phyloP scores from a whole-genome alignment of 208 protist species.

The Crithidia mellificae region DNA sequence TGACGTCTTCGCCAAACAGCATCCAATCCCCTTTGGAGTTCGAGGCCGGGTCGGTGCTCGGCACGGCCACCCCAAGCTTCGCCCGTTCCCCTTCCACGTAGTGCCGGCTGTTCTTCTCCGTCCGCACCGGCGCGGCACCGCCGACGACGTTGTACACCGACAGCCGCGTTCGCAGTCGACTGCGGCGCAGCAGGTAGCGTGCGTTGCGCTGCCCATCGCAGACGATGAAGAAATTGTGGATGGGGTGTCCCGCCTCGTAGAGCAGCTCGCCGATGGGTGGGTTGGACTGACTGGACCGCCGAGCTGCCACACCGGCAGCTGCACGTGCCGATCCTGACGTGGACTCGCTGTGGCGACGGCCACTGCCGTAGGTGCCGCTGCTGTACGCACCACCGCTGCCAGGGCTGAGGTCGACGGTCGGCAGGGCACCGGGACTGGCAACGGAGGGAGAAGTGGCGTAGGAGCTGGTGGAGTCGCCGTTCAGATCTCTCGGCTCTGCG shows the following conservation, averaged over 20 bases:
- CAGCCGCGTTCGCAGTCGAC: constrained; percentile 53
- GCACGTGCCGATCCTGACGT: too few species aligned
- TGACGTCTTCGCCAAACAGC: constrained; percentile 41
- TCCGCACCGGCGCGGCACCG: constrained; percentile 39
- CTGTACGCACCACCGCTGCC: too few species aligned
- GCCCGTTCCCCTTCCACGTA: constrained; percentile 43
- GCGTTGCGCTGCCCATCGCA: constrained; percentile 56
- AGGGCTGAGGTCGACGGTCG: background rate
- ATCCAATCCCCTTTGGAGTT: constrained; percentile 37
- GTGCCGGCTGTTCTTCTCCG: constrained; percentile 42
- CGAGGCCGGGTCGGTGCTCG: constrained; percentile 20
- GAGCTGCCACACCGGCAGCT: too few species aligned
- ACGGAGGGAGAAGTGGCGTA: background rate
- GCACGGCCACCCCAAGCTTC: constrained; percentile 46
- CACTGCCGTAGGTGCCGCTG: too few species aligned
- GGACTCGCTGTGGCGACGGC: too few species aligned
- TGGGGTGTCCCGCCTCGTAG: constrained; percentile 54
- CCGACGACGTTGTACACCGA: constrained; percentile 53
- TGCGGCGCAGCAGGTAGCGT: constrained; percentile 51
- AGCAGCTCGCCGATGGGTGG: constrained; percentile 50
- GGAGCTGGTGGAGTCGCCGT: background rate
- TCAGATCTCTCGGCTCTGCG: background rate
- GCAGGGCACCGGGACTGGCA: background rate
- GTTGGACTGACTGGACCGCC: background rate
- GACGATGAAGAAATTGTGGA: constrained; percentile 61